These are phyloP conservation scores for Bisporella sp. DNA, from an alignment of 2,329 filamentous ascomycete genomes.

Conservation along the genomic window DNA sequence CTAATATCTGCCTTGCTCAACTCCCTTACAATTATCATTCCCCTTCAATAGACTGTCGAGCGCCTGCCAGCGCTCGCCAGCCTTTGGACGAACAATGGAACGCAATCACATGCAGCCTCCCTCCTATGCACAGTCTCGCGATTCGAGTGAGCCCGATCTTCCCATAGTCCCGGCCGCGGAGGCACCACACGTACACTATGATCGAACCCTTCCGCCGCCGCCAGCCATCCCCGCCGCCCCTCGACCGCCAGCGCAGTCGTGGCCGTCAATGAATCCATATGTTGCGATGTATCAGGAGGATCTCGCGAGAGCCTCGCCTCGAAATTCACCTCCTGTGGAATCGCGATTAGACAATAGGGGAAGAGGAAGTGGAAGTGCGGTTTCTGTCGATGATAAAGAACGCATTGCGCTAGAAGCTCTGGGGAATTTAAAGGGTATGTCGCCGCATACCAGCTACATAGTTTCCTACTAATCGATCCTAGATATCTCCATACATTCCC, in stretches of 20 bases:
- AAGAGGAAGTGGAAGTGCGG: constrained; percentile 19
- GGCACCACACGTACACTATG: constrained; percentile 22
- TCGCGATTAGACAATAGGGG: no score
- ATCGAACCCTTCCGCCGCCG: constrained; percentile 24
- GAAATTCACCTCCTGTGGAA: no score
- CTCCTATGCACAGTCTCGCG: constrained; percentile 25
- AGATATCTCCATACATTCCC: constrained; percentile 60
- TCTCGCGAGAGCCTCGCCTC: no score
- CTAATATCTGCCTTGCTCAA: no score
- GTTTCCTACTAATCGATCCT: constrained; percentile 13
- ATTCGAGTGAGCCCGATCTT: constrained; percentile 21
- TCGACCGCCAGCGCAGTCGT: constrained; percentile 14
- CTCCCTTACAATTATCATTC: no score
- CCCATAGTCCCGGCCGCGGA: constrained; percentile 23
- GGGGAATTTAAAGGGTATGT: constrained; percentile 64
- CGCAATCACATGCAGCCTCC: constrained; percentile 28
- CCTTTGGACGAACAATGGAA: constrained; percentile 20
- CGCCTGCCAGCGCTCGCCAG: constrained; percentile 9
- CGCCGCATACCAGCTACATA: constrained; percentile 4
- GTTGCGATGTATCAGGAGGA: constrained; percentile 18
- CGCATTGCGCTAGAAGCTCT: constrained; percentile 68
- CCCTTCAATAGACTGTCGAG: background rate
- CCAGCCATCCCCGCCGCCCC: constrained; percentile 18
- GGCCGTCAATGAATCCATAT: constrained; percentile 25
- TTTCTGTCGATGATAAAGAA: constrained; percentile 55